Percentiles rank a stretch among this genome's conserved stretches.
phyloP scores from a whole-genome alignment of 805 yeast species.

The Clavispora phyllophila region DNA sequence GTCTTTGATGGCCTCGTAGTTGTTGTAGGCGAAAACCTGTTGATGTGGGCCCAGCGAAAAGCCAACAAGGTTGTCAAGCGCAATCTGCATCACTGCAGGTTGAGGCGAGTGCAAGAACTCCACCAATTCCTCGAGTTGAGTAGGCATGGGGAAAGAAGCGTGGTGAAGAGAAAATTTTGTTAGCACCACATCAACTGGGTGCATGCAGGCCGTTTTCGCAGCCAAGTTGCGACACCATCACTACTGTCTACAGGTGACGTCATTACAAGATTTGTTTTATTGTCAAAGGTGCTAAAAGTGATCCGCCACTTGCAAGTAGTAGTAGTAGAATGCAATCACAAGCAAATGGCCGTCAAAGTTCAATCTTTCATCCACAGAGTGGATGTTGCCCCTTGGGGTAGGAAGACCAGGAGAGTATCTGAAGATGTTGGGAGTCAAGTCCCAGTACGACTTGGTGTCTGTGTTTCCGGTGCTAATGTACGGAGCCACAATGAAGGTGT shows the following conservation, averaged over 20 bases:
- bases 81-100: constrained; percentile 75
- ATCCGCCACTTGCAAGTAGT: constrained; percentile 44
- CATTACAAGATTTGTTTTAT: no score
- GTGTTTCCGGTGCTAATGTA: constrained; percentile 53
- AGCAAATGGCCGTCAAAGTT: constrained; percentile 28
- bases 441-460: constrained; percentile 57
- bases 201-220: not conserved
- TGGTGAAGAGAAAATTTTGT: not conserved
- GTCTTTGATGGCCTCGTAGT: constrained; percentile 67
- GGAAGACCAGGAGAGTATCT: constrained; percentile 40
- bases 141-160: constrained; percentile 28
- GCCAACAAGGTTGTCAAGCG: constrained; percentile 78
- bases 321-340: constrained; percentile 34
- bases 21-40: constrained; percentile 62
- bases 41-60: constrained; percentile 69
- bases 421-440: constrained; percentile 48
- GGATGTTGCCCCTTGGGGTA: constrained; percentile 15
- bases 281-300: no score
- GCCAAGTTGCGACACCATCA: not conserved
- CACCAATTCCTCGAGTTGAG: constrained; percentile 53
- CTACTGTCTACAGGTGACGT: no score
- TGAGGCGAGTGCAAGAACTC: constrained; percentile 78
- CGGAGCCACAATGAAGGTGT: constrained; percentile 31
- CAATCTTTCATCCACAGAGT: constrained; percentile 32
- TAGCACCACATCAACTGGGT: not conserved